Conservation (phyloP, 2,329 filamentous ascomycete species). For the Claviceps purpurea region DNA sequence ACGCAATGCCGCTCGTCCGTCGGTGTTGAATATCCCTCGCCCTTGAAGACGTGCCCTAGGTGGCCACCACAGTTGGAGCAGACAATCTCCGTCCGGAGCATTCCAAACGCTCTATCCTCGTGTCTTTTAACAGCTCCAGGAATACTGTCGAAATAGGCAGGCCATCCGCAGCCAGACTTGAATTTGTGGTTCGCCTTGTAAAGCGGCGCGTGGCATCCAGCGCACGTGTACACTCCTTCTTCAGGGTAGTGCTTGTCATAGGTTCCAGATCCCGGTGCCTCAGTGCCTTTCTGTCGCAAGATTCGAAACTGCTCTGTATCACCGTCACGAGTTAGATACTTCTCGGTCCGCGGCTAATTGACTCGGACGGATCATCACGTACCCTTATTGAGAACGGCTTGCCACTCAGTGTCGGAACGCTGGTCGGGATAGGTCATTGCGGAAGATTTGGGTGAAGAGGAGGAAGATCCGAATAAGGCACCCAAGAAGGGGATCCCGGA, state of each 20-base stretch:
- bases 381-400: slow-evolving; percentile 58
- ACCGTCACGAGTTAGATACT: slow-evolving; percentile 3
- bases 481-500: slow-evolving; percentile 67
- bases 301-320: slow-evolving; percentile 81
- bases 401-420: slow-evolving; percentile 77
- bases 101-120: slow-evolving; percentile 64
- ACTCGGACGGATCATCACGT: slow-evolving; percentile 9
- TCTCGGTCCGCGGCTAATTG: background rate
- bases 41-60: slow-evolving; percentile 89
- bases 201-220: slow-evolving; percentile 72
- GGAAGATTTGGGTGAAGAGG: slow-evolving; percentile 39
- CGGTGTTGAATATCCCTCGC: slow-evolving; percentile 69
- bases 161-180: slow-evolving; percentile 93
- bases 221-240: slow-evolving; percentile 73
- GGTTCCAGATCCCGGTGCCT: slow-evolving; percentile 63
- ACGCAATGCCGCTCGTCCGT: slow-evolving; percentile 97
- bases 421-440: slow-evolving; percentile 69
- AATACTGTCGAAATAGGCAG: slow-evolving; percentile 91
- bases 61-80: slow-evolving; percentile 92
- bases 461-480: slow-evolving; percentile 53
- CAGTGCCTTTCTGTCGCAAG: slow-evolving; percentile 84
- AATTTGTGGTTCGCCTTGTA: slow-evolving; percentile 95
- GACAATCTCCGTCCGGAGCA: slow-evolving; percentile 83
- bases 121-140: slow-evolving; percentile 80
- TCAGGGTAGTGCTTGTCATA: slow-evolving; percentile 77